Percentiles rank a stretch among this genome's conserved stretches.
These are phyloP conservation scores for Talaromyces marneffei DNA, from an alignment of 2,329 filamentous ascomycete species.

Conservation along the genomic window DNA sequence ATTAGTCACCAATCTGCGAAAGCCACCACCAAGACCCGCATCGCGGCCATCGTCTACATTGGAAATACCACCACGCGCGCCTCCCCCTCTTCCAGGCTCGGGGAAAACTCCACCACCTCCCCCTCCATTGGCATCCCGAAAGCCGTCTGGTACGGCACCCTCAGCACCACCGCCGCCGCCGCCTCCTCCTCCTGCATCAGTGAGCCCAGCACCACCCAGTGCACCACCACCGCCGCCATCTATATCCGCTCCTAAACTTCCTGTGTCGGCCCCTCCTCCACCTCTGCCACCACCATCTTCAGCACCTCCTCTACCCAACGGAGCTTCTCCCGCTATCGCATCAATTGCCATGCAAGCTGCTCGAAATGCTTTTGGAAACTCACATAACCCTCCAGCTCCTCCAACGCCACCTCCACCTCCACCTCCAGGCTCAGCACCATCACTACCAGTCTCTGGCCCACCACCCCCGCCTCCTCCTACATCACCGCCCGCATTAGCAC, in stretches of 20 bases:
- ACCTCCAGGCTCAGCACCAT: slow-evolving; percentile 37
- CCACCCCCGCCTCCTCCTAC: slow-evolving; percentile 44
- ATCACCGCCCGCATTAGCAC: slow-evolving; percentile 37
- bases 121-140: slow-evolving; percentile 38
- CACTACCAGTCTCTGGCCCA: slow-evolving; percentile 42
- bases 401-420: slow-evolving; percentile 36
- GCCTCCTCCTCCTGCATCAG: slow-evolving; percentile 36
- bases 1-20: slow-evolving; percentile 54
- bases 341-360: slow-evolving; percentile 57
- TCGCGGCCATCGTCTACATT: slow-evolving; percentile 55
- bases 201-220: slow-evolving; percentile 40
- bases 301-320: slow-evolving; percentile 34
- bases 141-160: slow-evolving; percentile 49
- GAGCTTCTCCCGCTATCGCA: slow-evolving; percentile 34
- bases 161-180: slow-evolving; percentile 37
- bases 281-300: slow-evolving; percentile 37
- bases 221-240: slow-evolving; percentile 38
- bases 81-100: slow-evolving; percentile 56
- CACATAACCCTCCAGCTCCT: slow-evolving; percentile 39
- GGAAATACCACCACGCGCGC: slow-evolving; percentile 52
- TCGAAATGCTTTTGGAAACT: slow-evolving; percentile 51
- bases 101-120: slow-evolving; percentile 52
- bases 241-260: slow-evolving; percentile 36
- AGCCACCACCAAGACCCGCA: slow-evolving; percentile 45
- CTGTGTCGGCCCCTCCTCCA: slow-evolving; percentile 34